phyloP scores from a whole-genome alignment of 2,329 filamentous ascomycete species.

The Tolypocladium cylindrosporum region DNA sequence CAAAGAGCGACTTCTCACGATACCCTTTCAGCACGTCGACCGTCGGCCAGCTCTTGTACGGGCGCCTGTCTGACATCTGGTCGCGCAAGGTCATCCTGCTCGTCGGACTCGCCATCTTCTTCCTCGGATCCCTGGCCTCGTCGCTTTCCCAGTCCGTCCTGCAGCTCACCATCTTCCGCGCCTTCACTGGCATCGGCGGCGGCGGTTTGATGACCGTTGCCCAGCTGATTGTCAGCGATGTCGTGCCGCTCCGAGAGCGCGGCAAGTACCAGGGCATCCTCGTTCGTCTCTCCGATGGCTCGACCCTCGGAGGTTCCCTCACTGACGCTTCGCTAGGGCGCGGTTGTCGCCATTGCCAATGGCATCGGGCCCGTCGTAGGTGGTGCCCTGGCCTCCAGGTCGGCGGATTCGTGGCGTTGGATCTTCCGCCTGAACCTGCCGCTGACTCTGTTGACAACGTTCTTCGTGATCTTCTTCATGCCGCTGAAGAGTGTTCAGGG shows the following conservation, averaged over 20 bases:
- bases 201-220: conserved; percentile 63
- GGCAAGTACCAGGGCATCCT: conserved; percentile 61
- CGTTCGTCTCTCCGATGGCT: conserved; percentile 15
- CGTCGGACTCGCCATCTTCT: conserved; percentile 29
- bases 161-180: conserved; percentile 30
- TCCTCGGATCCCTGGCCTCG: conserved; percentile 31
- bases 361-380: conserved; percentile 45
- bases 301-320: not conserved
- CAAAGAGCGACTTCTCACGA: not conserved
- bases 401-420: conserved; percentile 38
- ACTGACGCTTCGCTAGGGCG: conserved; percentile 19
- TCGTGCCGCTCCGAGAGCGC: conserved; percentile 57
- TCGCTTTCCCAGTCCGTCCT: conserved; percentile 28
- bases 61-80: conserved; percentile 35
- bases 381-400: conserved; percentile 36
- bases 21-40: conserved; percentile 27
- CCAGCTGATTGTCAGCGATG: conserved; percentile 60
- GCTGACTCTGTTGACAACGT: conserved; percentile 34
- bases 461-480: conserved; percentile 44
- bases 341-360: conserved; percentile 42
- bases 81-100: conserved; percentile 31
- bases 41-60: conserved; percentile 35
- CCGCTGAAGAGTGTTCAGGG: conserved; percentile 43
- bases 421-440: conserved; percentile 46
- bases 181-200: conserved; percentile 47